These are phyloP conservation scores for Spathaspora girioi DNA, from an alignment of 805 yeast genomes.

Conservation along the genomic window DNA sequence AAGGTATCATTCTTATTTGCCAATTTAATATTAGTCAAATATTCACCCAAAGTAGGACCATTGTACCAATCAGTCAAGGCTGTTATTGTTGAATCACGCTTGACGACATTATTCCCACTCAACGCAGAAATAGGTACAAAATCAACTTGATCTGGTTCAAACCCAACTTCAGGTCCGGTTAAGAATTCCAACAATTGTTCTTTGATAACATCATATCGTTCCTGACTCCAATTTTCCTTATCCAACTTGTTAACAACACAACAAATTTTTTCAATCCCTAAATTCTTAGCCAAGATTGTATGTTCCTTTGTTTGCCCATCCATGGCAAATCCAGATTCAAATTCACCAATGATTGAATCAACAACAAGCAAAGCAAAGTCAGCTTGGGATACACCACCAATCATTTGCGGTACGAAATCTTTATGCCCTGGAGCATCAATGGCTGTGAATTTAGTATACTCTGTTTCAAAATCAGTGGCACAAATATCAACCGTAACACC, in stretches of 20 bases:
- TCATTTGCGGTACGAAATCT: conserved; percentile 83
- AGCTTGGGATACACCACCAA: conserved; percentile 77
- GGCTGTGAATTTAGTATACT: conserved; percentile 54
- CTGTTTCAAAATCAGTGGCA: conserved; percentile 62
- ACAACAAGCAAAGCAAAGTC: conserved; percentile 71
- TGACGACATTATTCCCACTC: conserved; percentile 62
- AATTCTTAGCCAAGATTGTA: conserved; percentile 58
- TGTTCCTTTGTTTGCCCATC: conserved; percentile 82
- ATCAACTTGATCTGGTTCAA: conserved; percentile 31
- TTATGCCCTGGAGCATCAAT: conserved; percentile 85
- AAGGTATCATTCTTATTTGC: conserved; percentile 12
- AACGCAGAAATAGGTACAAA: conserved; percentile 72
- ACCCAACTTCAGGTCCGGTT: conserved; percentile 49
- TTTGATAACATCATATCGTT: conserved; percentile 49
- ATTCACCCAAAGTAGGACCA: conserved; percentile 40
- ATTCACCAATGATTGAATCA: conserved; percentile 62
- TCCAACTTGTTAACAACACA: conserved; percentile 74
- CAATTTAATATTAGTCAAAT: conserved; percentile 29
- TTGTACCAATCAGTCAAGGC: conserved; percentile 42
- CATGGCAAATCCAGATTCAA: conserved; percentile 62
- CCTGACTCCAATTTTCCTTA: conserved; percentile 52
- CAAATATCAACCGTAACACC: conserved; percentile 82
- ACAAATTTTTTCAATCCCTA: conserved; percentile 61
- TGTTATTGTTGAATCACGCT: conserved; percentile 24
- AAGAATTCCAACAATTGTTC: conserved; percentile 49